A percentile compares a stretch with the other conserved stretches of the same genome.
Conservation (phyloP, 1,284 basidiomycete genomes). For the Boletus sp. region DNA sequence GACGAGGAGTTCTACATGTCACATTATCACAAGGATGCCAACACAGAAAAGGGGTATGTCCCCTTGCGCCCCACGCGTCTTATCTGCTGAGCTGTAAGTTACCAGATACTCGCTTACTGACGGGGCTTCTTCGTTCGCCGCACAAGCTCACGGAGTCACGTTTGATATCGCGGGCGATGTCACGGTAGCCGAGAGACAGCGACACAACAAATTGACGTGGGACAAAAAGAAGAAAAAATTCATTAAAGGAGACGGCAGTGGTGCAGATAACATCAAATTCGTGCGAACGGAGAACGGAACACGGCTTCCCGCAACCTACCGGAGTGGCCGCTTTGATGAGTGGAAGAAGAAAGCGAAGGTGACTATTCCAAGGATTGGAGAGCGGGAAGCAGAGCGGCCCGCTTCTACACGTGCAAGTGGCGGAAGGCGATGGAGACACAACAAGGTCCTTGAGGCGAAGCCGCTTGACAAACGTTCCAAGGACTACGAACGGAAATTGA, state of each 20-base stretch:
- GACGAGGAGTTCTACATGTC: constrained; percentile 92
- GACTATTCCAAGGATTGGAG: constrained; percentile 78
- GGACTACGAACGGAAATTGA: constrained; percentile 70
- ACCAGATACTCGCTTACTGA: constrained; percentile 82
- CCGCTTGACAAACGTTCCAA: constrained; percentile 67
- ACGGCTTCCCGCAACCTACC: constrained; percentile 90
- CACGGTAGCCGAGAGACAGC: constrained; percentile 56
- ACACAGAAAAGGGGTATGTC: constrained; percentile 83
- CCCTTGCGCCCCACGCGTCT: background rate
- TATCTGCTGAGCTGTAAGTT: constrained; percentile 4
- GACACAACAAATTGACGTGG: constrained; percentile 74
- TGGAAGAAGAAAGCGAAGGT: constrained; percentile 84
- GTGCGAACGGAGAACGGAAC: constrained; percentile 93
- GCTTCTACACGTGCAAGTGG: constrained; percentile 36
- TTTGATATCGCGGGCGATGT: constrained; percentile 87
- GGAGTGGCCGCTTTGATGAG: constrained; percentile 91
- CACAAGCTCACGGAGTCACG: constrained; percentile 77
- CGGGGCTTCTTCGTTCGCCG: constrained; percentile 78
- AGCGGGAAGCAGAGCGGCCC: constrained; percentile 46
- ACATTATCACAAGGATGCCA: constrained; percentile 83
- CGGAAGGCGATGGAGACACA: constrained; percentile 67
- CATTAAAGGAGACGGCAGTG: constrained; percentile 78
- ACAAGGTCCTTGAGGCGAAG: constrained; percentile 58
- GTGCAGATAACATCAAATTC: constrained; percentile 93
- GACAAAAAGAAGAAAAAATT: constrained; percentile 98